Percentiles rank a stretch among this genome's conserved stretches.
These are phyloP conservation scores for Cercophora newfieldiana DNA, from an alignment of 495 filamentous ascomycete genomes.

Conservation along the genomic window DNA sequence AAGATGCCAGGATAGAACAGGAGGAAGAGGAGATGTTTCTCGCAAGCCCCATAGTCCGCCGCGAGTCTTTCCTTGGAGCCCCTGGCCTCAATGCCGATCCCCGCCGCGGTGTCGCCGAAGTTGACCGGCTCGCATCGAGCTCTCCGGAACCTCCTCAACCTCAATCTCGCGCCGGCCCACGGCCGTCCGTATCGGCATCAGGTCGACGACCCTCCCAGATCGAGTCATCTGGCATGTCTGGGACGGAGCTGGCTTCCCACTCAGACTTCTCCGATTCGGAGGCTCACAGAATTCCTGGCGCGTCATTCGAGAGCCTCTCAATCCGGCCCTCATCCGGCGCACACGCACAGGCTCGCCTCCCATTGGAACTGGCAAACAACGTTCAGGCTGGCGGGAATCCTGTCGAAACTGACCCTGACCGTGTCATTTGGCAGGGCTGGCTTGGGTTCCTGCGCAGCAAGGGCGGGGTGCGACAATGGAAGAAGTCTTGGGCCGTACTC, in stretches of 20 bases:
- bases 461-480: constrained; percentile 90
- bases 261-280: constrained; percentile 87
- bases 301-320: constrained; percentile 47
- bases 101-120: constrained; percentile 20
- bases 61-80: constrained; percentile 34
- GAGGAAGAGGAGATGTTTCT: constrained; percentile 80
- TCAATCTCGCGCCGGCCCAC: constrained; percentile 35
- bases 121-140: constrained; percentile 53
- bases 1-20: constrained; percentile 78
- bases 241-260: constrained; percentile 80
- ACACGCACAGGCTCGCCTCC: constrained; percentile 23
- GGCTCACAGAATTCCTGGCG: constrained; percentile 38
- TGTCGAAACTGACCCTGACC: constrained; percentile 57
- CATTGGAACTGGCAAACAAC: constrained; percentile 48
- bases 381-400: constrained; percentile 59
- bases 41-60: constrained; percentile 54
- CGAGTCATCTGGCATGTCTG: constrained; percentile 72
- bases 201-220: constrained; percentile 52
- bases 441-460: constrained; percentile 83
- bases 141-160: constrained; percentile 59
- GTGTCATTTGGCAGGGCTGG: constrained; percentile 90
- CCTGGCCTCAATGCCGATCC: constrained; percentile 1
- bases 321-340: constrained; percentile 37
- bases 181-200: constrained; percentile 32
- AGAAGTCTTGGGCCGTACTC: constrained; percentile 90